Evolutionary conservation across 257 asterid genomes (phyloP).

Genomic region (Scutellaria barbata): DNA sequence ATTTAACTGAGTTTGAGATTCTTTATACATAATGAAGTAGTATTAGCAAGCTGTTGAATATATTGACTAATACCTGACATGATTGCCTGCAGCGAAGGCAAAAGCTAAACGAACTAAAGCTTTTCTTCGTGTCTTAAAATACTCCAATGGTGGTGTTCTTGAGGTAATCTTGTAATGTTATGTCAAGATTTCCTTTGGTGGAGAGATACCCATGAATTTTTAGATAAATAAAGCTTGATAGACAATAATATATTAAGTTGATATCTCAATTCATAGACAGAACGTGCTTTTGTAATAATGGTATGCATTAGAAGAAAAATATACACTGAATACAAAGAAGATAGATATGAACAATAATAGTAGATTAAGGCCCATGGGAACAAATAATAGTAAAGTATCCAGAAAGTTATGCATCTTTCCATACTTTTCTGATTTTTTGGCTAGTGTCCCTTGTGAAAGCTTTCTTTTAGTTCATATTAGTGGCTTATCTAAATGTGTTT

Average conservation of each 20-base stretch:
- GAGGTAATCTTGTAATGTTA: slow-evolving; percentile 57
- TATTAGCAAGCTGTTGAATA: slow-evolving; percentile 18
- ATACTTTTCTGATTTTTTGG: slow-evolving; percentile 14
- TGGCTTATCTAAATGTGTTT: slow-evolving; percentile 30
- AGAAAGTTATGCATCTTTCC: slow-evolving; percentile 21
- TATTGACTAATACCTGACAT: slow-evolving; percentile 25
- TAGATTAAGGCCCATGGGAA: slow-evolving; percentile 3
- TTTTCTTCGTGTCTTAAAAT: slow-evolving; percentile 91
- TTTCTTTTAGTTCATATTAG: slow-evolving; percentile 29
- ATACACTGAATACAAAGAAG: neutral
- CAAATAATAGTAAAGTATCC: slow-evolving; percentile 21
- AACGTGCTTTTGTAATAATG: slow-evolving; percentile 19
- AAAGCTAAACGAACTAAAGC: slow-evolving; percentile 86
- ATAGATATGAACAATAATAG: neutral
- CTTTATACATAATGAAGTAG: slow-evolving; percentile 15
- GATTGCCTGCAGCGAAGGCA: slow-evolving; percentile 69
- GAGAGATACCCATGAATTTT: neutral
- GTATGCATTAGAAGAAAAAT: neutral
- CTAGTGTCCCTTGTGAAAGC: slow-evolving; percentile 6
- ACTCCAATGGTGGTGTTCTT: slow-evolving; percentile 89
- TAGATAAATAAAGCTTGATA: slow-evolving; percentile 12
- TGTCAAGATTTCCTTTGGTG: neutral
- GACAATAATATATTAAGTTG: neutral
- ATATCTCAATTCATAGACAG: slow-evolving; percentile 5
- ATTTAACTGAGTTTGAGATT: neutral